Conservation (phyloP, 441 rosid species). For the Arabidopsis hybrid region DNA sequence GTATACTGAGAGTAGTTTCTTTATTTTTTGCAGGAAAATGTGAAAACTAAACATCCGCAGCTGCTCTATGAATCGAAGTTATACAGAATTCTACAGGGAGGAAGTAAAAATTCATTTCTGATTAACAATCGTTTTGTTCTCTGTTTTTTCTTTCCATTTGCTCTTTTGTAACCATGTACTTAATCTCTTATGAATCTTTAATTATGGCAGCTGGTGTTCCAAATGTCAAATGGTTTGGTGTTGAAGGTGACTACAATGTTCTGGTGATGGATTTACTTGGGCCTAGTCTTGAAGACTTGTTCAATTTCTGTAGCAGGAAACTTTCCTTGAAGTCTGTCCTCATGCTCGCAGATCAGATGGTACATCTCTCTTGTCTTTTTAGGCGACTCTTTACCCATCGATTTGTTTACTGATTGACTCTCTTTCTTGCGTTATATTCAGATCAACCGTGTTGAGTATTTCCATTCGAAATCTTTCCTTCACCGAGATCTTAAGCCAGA, state of each 20-base stretch:
- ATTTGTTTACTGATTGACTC: slow-evolving; percentile 16
- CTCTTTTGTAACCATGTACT: not conserved
- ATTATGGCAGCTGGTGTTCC: slow-evolving; percentile 85
- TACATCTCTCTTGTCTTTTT: slow-evolving; percentile 35
- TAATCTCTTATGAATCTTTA: slow-evolving; percentile 2
- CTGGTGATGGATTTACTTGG: slow-evolving; percentile 98
- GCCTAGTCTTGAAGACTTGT: slow-evolving; percentile 97
- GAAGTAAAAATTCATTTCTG: slow-evolving; percentile 63
- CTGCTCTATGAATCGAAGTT: slow-evolving; percentile 90
- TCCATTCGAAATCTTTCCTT: slow-evolving; percentile 93
- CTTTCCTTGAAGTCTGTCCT: slow-evolving; percentile 93
- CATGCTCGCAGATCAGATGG: slow-evolving; percentile 99
- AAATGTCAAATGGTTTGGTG: slow-evolving; percentile 94
- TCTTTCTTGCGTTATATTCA: slow-evolving; percentile 29
- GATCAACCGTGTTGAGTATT: slow-evolving; percentile 94
- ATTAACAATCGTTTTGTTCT: not conserved
- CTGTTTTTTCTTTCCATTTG: not conserved
- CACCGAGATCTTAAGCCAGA: slow-evolving; percentile 99
- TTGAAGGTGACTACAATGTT: slow-evolving; percentile 96
- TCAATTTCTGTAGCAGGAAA: slow-evolving; percentile 94
- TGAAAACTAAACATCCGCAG: slow-evolving; percentile 97
- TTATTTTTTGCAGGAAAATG: slow-evolving; percentile 70
- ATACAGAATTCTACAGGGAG: slow-evolving; percentile 95
- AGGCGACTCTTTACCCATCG: not conserved
- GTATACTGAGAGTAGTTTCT: not conserved